phyloP scores from a whole-genome alignment of 306 rosid genomes.

The Boehmeria nivea region DNA sequence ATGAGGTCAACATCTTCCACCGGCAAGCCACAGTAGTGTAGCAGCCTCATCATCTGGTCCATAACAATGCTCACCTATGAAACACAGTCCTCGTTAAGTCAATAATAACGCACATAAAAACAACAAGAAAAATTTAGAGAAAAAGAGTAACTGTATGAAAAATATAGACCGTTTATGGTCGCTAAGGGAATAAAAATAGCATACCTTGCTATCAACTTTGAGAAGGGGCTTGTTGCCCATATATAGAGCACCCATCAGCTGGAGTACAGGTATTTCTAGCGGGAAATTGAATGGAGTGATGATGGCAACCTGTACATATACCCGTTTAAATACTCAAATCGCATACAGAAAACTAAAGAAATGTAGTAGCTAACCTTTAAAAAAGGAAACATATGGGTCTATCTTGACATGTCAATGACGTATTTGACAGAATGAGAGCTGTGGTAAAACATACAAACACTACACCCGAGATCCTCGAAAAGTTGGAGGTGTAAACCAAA shows the following conservation, averaged over 20 bases:
- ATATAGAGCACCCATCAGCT: slow-evolving; percentile 95
- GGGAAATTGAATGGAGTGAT: slow-evolving; percentile 97
- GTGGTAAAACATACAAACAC: no score
- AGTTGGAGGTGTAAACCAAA: no score
- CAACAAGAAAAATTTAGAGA: neutral
- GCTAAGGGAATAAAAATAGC: no score
- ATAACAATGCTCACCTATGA: slow-evolving; percentile 91
- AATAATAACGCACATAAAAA: neutral
- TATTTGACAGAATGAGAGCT: no score
- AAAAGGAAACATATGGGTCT: slow-evolving; percentile 13
- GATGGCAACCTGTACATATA: slow-evolving; percentile 69
- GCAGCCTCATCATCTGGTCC: slow-evolving; percentile 94
- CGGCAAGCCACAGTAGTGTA: slow-evolving; percentile 88
- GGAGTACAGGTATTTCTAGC: slow-evolving; percentile 93
- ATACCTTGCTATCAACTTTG: slow-evolving; percentile 96
- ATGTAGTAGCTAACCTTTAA: slow-evolving; percentile 2
- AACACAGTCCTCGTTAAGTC: neutral
- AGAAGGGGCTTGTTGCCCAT: slow-evolving; percentile 97
- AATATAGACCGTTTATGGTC: no score
- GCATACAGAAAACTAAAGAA: neutral
- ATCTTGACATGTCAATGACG: no score
- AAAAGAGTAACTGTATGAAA: neutral
- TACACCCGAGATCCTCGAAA: no score
- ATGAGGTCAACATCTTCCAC: slow-evolving; percentile 79
- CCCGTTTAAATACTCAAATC: neutral